Evolutionary conservation across 805 yeast genomes (phyloP).

Genomic region (Spathaspora arborariae): DNA sequence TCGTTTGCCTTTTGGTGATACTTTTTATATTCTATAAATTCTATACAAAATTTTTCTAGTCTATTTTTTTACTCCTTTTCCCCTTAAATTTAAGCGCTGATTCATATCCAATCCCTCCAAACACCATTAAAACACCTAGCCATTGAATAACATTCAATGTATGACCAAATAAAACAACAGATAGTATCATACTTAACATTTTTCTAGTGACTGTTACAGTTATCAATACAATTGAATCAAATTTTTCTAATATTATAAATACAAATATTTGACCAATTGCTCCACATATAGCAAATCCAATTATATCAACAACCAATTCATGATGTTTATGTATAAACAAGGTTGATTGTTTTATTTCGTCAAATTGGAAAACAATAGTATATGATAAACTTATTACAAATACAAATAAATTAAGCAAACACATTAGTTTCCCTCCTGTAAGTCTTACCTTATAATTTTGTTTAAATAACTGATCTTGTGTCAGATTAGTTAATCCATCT

Average conservation of each 20-base stretch:
- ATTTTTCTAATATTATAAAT: conserved; percentile 75
- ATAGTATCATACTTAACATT: conserved; percentile 90
- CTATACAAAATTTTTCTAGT: conserved; percentile 5
- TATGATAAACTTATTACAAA: conserved; percentile 47
- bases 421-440: conserved; percentile 88
- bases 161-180: conserved; percentile 88
- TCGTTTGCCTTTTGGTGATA: not conserved
- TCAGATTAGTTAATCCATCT: conserved; percentile 90
- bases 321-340: conserved; percentile 51
- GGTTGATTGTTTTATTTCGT: conserved; percentile 48
- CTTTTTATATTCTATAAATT: not conserved
- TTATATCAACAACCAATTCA: conserved; percentile 53
- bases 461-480: conserved; percentile 82
- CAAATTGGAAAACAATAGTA: conserved; percentile 36
- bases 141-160: conserved; percentile 60
- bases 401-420: conserved; percentile 51
- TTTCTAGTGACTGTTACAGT: conserved; percentile 96
- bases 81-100: conserved; percentile 39
- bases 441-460: conserved; percentile 25
- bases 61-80: conserved; percentile 1
- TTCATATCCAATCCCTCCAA: conserved; percentile 82
- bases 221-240: conserved; percentile 80
- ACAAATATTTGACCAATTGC: conserved; percentile 94
- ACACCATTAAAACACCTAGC: conserved; percentile 75
- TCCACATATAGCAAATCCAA: conserved; percentile 72